Base-by-base conservation (phyloP, 2,329 filamentous ascomycete species). In the Lizonia empirigonia region DNA sequence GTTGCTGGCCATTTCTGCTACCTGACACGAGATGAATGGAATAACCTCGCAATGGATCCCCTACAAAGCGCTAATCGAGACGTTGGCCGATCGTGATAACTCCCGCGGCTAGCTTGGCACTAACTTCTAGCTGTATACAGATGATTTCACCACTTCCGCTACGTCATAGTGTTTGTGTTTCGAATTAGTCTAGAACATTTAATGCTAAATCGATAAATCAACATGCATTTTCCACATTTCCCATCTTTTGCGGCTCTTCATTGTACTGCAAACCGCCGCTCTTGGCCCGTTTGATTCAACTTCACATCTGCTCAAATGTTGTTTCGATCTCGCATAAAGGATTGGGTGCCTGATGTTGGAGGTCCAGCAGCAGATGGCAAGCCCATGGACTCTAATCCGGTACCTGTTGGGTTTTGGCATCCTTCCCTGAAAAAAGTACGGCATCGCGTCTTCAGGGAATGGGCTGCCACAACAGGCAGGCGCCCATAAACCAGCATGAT, bases 391-490 rank as follows among this genome's bases (percentile, higher is more conserved):
- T 54, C 54, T 8, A 54, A 65, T 19, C 65, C 67, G 13, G 36
- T 63, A 35, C 68, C 76, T 0, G 78, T 80, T 0, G 77, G 77
- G 4, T 79, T 81, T 50, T 80, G 76, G 71, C 68, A 80, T 51
- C 70, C 69, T 1, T 63, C 68, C 6, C 58, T 78, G 15, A 67
- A 68, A 16, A 65, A 74, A 50, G 74, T 77, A 2, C 67, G 75
- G 3, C 67, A 69, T 20, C 71, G 72, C 36, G 74, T 75, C 1
- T 66, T 76, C 20, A 52, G 44, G 9, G 76, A 76, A 68, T 78
- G 76, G 76, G 57, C 58, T 3, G 54, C 74, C 29, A 78, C n/a
- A n/a, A n/a, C n/a, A n/a, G n/a, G n/a, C n/a, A n/a, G n/a, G n/a
- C n/a, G n/a, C n/a, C n/a, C n/a, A n/a, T n/a, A n/a, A n/a, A n/a